Conservation (phyloP, 106 monocot genomes). For the Agapanthus africanus region DNA sequence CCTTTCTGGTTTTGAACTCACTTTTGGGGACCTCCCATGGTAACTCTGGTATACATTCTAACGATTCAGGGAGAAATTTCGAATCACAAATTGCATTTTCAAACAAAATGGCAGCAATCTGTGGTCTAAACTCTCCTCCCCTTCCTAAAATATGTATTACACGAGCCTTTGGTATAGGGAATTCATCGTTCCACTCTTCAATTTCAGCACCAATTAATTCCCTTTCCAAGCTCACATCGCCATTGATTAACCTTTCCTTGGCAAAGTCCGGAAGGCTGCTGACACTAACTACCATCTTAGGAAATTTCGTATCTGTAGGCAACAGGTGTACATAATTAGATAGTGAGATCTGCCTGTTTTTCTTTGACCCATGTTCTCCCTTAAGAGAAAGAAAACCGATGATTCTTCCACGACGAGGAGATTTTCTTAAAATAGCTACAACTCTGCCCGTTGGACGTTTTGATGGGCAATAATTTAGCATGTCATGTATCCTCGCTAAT, state of each 20-base stretch:
- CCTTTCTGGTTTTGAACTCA: constrained; percentile 57
- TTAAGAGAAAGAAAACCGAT: constrained; percentile 65
- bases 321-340: constrained; percentile 31
- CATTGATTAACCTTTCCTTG: constrained; percentile 35
- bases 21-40: constrained; percentile 54
- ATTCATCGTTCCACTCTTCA: constrained; percentile 65
- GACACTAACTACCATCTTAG: constrained; percentile 51
- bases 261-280: constrained; percentile 40
- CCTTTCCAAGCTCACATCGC: constrained; percentile 51
- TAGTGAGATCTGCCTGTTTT: constrained; percentile 15
- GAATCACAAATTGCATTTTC: constrained; percentile 62
- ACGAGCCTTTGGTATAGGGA: constrained; percentile 40
- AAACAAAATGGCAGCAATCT: constrained; percentile 83
- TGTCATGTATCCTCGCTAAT: constrained; percentile 37
- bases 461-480: constrained; percentile 44
- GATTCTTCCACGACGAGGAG: constrained; percentile 53
- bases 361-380: constrained; percentile 17
- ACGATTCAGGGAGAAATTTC: constrained; percentile 47
- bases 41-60: constrained; percentile 47
- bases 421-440: constrained; percentile 59
- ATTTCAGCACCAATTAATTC: constrained; percentile 68
- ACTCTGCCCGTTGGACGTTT: constrained; percentile 90
- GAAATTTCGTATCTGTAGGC: constrained; percentile 68
- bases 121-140: constrained; percentile 69
- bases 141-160: constrained; percentile 45